Percentiles rank a stretch among this genome's conserved stretches.
Evolutionary conservation across 2,329 filamentous ascomycete species (phyloP).

Genomic region (Aureobasidium namibiae): DNA sequence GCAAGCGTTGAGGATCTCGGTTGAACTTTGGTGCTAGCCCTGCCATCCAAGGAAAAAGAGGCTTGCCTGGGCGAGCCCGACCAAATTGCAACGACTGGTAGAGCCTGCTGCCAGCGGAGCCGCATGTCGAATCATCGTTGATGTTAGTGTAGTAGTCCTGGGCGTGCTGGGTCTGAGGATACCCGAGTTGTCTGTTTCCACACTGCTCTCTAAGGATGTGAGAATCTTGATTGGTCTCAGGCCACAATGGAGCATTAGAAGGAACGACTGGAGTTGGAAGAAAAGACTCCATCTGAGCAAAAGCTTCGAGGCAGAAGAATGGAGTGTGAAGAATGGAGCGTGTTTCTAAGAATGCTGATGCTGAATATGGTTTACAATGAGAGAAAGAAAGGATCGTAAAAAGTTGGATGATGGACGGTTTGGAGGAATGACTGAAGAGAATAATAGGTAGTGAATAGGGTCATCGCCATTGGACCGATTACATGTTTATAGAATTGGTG

Average conservation of each 20-base stretch:
- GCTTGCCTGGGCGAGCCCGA: background rate
- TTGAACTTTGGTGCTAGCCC: background rate
- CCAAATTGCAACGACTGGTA: background rate
- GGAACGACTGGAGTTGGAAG: conserved; percentile 33
- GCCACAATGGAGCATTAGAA: conserved; percentile 33
- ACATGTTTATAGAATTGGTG: conserved; percentile 12
- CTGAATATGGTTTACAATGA: conserved; percentile 16
- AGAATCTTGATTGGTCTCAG: conserved; percentile 15
- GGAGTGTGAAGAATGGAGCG: conserved; percentile 17
- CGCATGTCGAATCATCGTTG: conserved; percentile 6
- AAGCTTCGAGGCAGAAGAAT: conserved; percentile 27
- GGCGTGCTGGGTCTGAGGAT: conserved; percentile 11
- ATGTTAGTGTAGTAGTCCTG: background rate
- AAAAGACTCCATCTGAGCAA: conserved; percentile 21
- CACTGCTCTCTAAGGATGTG: conserved; percentile 35
- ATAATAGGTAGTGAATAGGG: background rate
- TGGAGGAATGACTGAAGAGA: conserved; percentile 34
- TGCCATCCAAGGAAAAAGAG: background rate
- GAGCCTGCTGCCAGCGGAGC: background rate
- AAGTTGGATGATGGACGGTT: conserved; percentile 30
- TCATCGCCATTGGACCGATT: conserved; percentile 8
- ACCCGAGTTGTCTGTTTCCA: conserved; percentile 32
- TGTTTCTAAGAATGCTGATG: conserved; percentile 34
- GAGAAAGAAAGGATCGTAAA: conserved; percentile 31
- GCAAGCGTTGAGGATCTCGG: background rate